These are phyloP conservation scores for Hawksworthiomyces lignivorus DNA, from an alignment of 2,329 filamentous ascomycete genomes.

Conservation along the genomic window DNA sequence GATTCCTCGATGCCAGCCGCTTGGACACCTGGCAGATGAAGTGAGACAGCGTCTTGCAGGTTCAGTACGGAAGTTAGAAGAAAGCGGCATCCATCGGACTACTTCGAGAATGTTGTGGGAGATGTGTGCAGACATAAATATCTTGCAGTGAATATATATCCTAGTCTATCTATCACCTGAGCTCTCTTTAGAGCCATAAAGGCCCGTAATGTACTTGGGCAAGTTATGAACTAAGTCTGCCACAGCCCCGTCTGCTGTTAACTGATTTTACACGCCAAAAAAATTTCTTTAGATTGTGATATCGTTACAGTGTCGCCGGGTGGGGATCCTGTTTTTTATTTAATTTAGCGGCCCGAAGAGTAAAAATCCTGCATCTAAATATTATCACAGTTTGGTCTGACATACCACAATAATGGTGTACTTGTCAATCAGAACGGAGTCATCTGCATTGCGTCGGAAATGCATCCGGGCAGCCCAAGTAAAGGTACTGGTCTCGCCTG, in stretches of 20 bases:
- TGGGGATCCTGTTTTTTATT: background rate
- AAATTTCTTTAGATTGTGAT: background rate
- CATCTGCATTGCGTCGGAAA: conserved; percentile 3
- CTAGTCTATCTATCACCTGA: too few relatives aligned
- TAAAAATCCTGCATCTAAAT: too few relatives aligned
- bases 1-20: conserved; percentile 5
- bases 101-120: conserved; percentile 6
- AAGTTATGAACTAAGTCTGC: too few relatives aligned
- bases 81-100: conserved; percentile 5
- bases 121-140: conserved; percentile 1
- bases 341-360: too few relatives aligned
- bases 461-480: conserved; percentile 13
- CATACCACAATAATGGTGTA: conserved; percentile 13
- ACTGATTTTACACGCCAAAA: too few relatives aligned
- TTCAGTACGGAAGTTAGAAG: background rate
- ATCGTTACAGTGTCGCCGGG: background rate
- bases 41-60: background rate
- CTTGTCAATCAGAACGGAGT: conserved; percentile 10
- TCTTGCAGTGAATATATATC: background rate
- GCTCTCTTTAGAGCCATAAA: too few relatives aligned
- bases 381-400: too few relatives aligned
- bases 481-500: conserved; percentile 9
- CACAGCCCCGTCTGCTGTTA: too few relatives aligned
- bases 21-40: background rate
- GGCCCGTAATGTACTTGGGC: too few relatives aligned